Base-by-base conservation (phyloP, 106 monocot species). In the Allium fistulosum region DNA sequence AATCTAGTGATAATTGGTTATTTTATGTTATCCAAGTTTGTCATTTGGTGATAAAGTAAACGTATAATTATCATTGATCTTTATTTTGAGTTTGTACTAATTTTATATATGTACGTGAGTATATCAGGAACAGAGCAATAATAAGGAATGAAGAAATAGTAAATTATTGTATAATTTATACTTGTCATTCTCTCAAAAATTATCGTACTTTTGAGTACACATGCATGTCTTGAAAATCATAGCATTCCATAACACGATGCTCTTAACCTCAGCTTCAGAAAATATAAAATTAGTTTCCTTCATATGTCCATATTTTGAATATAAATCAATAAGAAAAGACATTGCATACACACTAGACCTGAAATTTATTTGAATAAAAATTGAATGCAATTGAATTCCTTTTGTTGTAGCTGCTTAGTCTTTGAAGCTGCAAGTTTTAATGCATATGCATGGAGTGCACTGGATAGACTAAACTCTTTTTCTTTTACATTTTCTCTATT, bases 131-230 rank as follows among this genome's bases (percentile, higher is more conserved):
- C n/a, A n/a, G n/a, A n/a, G n/a, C n/a, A n/a, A n/a, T n/a, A n/a
- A n/a, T n/a, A n/a, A n/a, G n/a, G n/a, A n/a, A n/a, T n/a, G n/a
- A n/a, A n/a, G n/a, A n/a, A n/a, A n/a, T n/a, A n/a, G n/a, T n/a
- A n/a, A n/a, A n/a, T n/a, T n/a, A n/a, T n/a, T n/a, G n/a, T n/a
- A n/a, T n/a, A n/a, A n/a, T n/a, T n/a, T n/a, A n/a, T n/a, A n/a
- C n/a, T n/a, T n/a, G n/a, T n/a, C 87, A 92, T 80, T 63, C 87
- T 82, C 68, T 85, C 78, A 63, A 92, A 83, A 13, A 85, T 69
- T n/a, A 82, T 74, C 60, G 82, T 67, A 27, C 68, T 74, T 22
- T 83, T 73, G 16, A 48, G 16, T 27, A 62, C 49, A 10, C 67
- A 46, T 57, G 79, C 84, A 74, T 88, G 85, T 58, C 63, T 82